Conservation (phyloP, 2,329 filamentous ascomycete species). For the Epicoccum sorghinum region DNA sequence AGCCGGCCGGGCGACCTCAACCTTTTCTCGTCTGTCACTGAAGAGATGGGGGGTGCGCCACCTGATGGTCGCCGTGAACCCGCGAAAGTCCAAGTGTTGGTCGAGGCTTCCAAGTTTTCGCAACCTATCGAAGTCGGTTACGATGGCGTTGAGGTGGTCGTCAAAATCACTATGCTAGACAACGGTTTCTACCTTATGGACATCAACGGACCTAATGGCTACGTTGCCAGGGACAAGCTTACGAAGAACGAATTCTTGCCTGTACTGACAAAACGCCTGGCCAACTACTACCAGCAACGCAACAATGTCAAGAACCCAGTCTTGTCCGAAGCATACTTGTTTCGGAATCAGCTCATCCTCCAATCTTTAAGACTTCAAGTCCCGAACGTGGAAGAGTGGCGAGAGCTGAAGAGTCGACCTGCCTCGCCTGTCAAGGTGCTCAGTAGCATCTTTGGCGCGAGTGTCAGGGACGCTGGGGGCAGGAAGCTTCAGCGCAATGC, state of each 20-base stretch:
- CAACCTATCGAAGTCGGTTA: slow-evolving; percentile 56
- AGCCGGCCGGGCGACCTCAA: slow-evolving; percentile 64
- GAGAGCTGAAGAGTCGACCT: slow-evolving; percentile 67
- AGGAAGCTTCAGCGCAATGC: slow-evolving; percentile 44
- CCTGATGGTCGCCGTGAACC: slow-evolving; percentile 70
- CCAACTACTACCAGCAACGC: slow-evolving; percentile 73
- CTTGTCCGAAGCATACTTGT: slow-evolving; percentile 72
- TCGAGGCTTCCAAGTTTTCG: slow-evolving; percentile 71
- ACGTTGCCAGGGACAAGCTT: slow-evolving; percentile 75
- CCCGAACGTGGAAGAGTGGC: slow-evolving; percentile 62
- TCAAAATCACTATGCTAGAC: slow-evolving; percentile 63
- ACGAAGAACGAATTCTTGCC: slow-evolving; percentile 74
- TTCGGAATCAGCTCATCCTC: slow-evolving; percentile 78
- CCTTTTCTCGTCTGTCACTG: slow-evolving; percentile 71
- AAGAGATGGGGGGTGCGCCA: slow-evolving; percentile 68
- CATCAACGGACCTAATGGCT: slow-evolving; percentile 70
- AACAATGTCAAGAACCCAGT: slow-evolving; percentile 69
- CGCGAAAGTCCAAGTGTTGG: slow-evolving; percentile 72
- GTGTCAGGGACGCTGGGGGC: slow-evolving; percentile 50
- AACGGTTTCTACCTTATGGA: slow-evolving; percentile 64
- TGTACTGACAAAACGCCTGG: slow-evolving; percentile 74
- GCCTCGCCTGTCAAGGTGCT: slow-evolving; percentile 91
- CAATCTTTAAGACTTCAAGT: slow-evolving; percentile 70
- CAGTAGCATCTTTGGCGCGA: slow-evolving; percentile 77
- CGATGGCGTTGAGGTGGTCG: slow-evolving; percentile 71